Conservation (phyloP, 352 stramenopile genomes). For the Pythium phragmiticola region DNA sequence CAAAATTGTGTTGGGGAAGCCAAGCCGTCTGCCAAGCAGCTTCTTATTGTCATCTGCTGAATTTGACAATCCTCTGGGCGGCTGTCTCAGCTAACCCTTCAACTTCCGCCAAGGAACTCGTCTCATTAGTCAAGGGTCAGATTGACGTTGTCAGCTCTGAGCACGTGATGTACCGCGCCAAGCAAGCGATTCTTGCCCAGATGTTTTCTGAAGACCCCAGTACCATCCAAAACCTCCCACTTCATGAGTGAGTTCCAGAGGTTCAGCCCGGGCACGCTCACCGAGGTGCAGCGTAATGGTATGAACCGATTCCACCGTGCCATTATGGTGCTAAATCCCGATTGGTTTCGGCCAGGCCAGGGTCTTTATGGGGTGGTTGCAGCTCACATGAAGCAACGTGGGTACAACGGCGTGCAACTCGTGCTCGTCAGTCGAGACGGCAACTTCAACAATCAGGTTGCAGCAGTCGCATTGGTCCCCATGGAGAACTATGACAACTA, state of each 20-base stretch:
- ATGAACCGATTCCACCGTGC: conserved; percentile 11
- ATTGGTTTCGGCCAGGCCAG: conserved; percentile 10
- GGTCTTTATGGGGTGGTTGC: conserved; percentile 24
- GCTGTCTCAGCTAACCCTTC: no score
- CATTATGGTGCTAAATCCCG: conserved; percentile 15
- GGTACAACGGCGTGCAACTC: conserved; percentile 29
- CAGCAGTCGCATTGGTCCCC: conserved; percentile 18
- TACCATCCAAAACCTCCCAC: conserved; percentile 1
- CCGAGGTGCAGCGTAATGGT: not conserved
- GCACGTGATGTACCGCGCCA: conserved; percentile 3
- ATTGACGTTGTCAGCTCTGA: not conserved
- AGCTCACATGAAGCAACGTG: conserved; percentile 32
- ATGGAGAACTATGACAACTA: conserved; percentile 25
- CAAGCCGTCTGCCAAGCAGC: no score
- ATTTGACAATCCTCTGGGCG: no score
- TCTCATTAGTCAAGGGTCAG: no score
- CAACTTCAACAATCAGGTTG: conserved; percentile 28
- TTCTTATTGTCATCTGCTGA: no score
- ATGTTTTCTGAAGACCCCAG: conserved; percentile 10
- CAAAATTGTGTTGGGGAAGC: no score
- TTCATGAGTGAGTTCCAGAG: conserved; percentile 10
- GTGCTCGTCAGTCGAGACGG: conserved; percentile 26
- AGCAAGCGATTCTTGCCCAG: not conserved
- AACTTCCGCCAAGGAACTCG: no score
- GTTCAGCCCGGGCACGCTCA: not conserved